A percentile compares a stretch with the other conserved stretches of the same genome.
Conservation (phyloP, 75 land plant species). For the Cryptomeria japonica region DNA sequence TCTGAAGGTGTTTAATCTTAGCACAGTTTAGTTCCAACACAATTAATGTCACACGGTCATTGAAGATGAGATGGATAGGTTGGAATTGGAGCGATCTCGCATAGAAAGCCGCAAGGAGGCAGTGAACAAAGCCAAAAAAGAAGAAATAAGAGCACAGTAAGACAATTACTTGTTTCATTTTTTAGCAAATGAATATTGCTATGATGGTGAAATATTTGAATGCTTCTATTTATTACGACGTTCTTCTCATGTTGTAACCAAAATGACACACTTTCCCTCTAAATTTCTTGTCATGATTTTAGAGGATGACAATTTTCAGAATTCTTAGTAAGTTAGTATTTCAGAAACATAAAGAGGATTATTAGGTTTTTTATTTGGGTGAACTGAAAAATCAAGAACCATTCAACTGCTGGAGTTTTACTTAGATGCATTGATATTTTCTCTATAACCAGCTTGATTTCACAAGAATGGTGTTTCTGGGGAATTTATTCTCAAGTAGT, state of each 20-base stretch:
- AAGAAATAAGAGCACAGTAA: conserved; percentile 1
- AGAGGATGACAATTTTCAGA: neutral
- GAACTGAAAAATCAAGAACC: neutral
- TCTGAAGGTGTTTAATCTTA: neutral
- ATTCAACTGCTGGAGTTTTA: neutral
- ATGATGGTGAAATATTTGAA: neutral
- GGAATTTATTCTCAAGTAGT: neutral
- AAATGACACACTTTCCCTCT: neutral
- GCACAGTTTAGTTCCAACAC: neutral
- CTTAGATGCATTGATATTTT: neutral
- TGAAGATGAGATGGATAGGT: conserved; percentile 6
- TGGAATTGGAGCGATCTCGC: conserved; percentile 6
- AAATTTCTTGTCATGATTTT: neutral
- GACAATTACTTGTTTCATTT: neutral
- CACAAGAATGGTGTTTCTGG: neutral
- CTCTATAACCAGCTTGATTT: neutral
- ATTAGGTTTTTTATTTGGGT: neutral
- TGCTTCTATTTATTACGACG: neutral
- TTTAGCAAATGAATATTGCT: neutral
- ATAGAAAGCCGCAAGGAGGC: conserved; percentile 1
- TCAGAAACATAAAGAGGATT: neutral
- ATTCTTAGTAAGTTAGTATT: neutral
- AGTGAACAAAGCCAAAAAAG: neutral
- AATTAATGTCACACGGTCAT: neutral
- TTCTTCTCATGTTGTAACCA: neutral